A percentile compares a stretch with the other conserved stretches of the same genome.
These are phyloP conservation scores for Metschnikowia corniflorae DNA, from an alignment of 805 yeast genomes.

Conservation along the genomic window DNA sequence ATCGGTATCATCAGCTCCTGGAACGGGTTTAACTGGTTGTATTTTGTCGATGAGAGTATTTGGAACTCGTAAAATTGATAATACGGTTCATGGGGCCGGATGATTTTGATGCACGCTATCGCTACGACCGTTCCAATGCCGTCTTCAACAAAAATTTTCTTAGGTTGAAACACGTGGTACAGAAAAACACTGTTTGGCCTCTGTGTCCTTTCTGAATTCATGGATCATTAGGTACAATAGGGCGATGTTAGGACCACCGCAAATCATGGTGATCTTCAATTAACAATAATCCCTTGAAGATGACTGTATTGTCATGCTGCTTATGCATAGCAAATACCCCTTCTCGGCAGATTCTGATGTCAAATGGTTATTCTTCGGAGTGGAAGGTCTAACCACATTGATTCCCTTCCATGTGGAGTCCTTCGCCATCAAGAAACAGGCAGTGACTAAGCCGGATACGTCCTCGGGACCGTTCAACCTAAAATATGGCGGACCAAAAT, in stretches of 20 bases:
- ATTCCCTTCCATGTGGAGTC: constrained; percentile 78
- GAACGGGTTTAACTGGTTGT: constrained; percentile 86
- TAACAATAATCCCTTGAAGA: constrained; percentile 89
- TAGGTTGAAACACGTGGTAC: constrained; percentile 74
- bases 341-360: constrained; percentile 61
- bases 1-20: constrained; percentile 82
- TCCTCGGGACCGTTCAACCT: constrained; percentile 64
- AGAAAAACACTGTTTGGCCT: constrained; percentile 79
- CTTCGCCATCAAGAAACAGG: constrained; percentile 80
- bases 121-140: too few relatives aligned
- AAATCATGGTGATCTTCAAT: constrained; percentile 83
- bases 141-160: constrained; percentile 78
- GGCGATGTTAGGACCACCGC: constrained; percentile 97
- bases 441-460: constrained; percentile 71
- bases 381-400: constrained; percentile 83
- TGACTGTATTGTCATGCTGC: constrained; percentile 80
- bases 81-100: too few relatives aligned
- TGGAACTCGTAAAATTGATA: constrained; percentile 37
- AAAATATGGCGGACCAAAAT: constrained; percentile 61
- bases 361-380: too few relatives aligned
- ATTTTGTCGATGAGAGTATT: constrained; percentile 73
- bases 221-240: constrained; percentile 88
- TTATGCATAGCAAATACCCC: constrained; percentile 75
- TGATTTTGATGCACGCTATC: too few relatives aligned
- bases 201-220: constrained; percentile 72